Percentiles rank a stretch among this genome's conserved stretches.
phyloP scores from a whole-genome alignment of 306 rosid species.

The Cicer yamashitae region DNA sequence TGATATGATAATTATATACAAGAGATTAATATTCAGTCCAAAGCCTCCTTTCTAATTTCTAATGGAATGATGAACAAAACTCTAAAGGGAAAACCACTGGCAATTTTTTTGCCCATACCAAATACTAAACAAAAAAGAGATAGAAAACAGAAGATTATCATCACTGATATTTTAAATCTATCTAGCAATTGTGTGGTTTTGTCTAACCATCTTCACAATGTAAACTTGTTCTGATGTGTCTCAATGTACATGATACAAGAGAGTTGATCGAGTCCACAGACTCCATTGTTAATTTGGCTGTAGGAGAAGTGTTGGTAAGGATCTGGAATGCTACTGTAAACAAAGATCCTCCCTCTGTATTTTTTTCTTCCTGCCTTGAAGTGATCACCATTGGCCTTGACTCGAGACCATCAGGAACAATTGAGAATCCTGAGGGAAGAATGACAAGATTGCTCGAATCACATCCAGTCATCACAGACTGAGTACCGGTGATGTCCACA shows the following conservation, averaged over 20 bases:
- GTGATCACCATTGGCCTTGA: conserved; percentile 82
- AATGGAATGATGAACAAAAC: conserved; percentile 54
- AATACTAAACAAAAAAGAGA: conserved; percentile 30
- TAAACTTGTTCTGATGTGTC: conserved; percentile 82
- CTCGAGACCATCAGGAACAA: conserved; percentile 83
- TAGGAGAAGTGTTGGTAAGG: conserved; percentile 77
- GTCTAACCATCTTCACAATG: conserved; percentile 84
- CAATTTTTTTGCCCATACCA: conserved; percentile 49
- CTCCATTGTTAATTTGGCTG: conserved; percentile 81
- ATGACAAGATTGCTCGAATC: conserved; percentile 84
- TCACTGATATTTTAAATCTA: conserved; percentile 43
- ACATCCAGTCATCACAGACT: conserved; percentile 93
- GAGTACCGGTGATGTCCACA: conserved; percentile 76
- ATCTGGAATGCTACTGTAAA: conserved; percentile 85
- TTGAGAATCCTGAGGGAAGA: conserved; percentile 91
- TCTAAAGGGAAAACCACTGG: conserved; percentile 17
- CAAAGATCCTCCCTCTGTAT: conserved; percentile 81
- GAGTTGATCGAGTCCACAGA: conserved; percentile 84
- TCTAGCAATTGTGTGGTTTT: conserved; percentile 38
- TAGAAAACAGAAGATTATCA: conserved; percentile 43
- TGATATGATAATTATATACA: conserved; percentile 51
- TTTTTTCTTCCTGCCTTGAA: conserved; percentile 69
- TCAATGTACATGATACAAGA: conserved; percentile 77
- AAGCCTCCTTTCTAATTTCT: conserved; percentile 39
- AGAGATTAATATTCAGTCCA: conserved; percentile 38